A percentile compares a stretch with the other conserved stretches of the same genome.
phyloP scores from a whole-genome alignment of 768 basidiomycete genomes.

The Sutorius australiensis region DNA sequence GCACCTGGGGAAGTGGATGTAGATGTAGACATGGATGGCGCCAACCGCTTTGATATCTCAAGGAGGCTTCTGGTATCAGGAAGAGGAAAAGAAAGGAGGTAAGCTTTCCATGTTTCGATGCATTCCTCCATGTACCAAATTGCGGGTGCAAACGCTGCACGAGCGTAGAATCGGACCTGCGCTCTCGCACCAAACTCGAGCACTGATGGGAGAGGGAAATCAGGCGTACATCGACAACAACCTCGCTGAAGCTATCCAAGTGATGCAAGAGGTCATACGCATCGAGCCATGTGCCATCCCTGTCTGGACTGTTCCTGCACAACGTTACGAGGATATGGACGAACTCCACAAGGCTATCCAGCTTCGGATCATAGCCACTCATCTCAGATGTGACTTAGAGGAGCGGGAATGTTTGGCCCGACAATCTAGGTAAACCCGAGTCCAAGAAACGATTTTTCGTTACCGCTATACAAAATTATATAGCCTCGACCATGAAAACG shows the following conservation, averaged over 20 bases:
- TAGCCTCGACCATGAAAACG: background rate
- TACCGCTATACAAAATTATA: background rate
- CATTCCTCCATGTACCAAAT: background rate
- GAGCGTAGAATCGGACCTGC: constrained; percentile 4
- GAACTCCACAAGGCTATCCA: constrained; percentile 13
- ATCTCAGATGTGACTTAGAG: constrained; percentile 77
- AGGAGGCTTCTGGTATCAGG: constrained; percentile 64
- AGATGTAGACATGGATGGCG: constrained; percentile 49
- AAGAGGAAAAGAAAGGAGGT: constrained; percentile 45
- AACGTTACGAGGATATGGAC: constrained; percentile 6
- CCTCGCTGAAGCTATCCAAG: constrained; percentile 61
- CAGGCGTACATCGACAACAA: constrained; percentile 76
- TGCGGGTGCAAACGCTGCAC: background rate
- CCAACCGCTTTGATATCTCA: too few species aligned
- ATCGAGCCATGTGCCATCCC: constrained; percentile 81
- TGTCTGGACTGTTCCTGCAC: constrained; percentile 69
- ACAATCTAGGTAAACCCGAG: constrained; percentile 59
- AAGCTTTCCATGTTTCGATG: background rate
- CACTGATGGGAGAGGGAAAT: constrained; percentile 73
- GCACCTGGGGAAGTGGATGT: constrained; percentile 6
- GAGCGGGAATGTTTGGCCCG: constrained; percentile 80
- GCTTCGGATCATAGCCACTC: constrained; percentile 41
- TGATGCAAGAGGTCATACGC: constrained; percentile 88
- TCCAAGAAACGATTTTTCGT: constrained; percentile 49
- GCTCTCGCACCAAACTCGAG: constrained; percentile 8